A percentile compares a stretch with the other conserved stretches of the same genome.
These are phyloP conservation scores for Citrus reticulata DNA, from an alignment of 345 rosid genomes.

Conservation along the genomic window DNA sequence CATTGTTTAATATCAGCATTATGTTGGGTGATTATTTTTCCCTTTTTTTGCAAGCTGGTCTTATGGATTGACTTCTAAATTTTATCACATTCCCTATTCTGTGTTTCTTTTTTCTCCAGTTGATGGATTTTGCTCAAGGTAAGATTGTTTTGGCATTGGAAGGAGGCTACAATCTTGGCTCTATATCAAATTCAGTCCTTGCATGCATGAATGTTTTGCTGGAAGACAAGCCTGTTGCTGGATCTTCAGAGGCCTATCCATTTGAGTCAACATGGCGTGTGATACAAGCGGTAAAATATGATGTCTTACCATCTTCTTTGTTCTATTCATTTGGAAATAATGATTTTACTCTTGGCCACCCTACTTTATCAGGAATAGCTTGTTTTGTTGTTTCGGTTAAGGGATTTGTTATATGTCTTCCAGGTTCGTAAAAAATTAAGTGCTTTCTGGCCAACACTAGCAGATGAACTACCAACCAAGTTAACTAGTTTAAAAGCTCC, in stretches of 20 bases:
- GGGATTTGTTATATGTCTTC: constrained; percentile 16
- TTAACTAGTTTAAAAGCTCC: constrained; percentile 51
- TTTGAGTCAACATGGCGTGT: constrained; percentile 90
- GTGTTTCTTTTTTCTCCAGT: constrained; percentile 33
- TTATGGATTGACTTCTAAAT: background rate
- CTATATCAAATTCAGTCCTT: constrained; percentile 77
- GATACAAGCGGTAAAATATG: constrained; percentile 54
- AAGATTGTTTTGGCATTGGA: constrained; percentile 83
- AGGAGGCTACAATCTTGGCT: constrained; percentile 90
- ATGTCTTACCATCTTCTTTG: background rate
- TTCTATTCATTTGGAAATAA: background rate
- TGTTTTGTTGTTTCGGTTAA: constrained; percentile 10
- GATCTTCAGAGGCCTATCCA: constrained; percentile 70
- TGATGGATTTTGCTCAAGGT: constrained; percentile 83
- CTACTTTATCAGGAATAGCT: background rate
- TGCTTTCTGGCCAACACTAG: constrained; percentile 67
- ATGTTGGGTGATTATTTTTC: background rate
- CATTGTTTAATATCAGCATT: background rate
- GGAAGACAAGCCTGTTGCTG: constrained; percentile 43
- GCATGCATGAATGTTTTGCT: constrained; percentile 88
- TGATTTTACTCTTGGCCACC: background rate
- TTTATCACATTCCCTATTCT: background rate
- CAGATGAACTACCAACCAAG: constrained; percentile 57
- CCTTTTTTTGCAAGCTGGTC: background rate
- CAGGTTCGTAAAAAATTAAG: constrained; percentile 71